phyloP scores from a whole-genome alignment of 2,329 filamentous ascomycete species.

The Penicillium sumatraense region DNA sequence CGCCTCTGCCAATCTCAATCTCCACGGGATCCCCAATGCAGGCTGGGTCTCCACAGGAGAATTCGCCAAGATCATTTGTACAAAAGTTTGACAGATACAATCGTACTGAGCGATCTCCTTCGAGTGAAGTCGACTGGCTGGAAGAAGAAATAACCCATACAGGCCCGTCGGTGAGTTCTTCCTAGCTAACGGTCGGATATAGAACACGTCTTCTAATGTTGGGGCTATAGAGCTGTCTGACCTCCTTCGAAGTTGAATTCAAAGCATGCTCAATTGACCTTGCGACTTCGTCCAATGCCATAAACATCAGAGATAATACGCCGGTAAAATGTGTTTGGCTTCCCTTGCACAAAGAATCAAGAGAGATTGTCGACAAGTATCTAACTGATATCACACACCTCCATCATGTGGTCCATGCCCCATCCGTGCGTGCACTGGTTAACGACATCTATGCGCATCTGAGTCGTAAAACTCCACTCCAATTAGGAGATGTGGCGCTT shows the following conservation, averaged over 20 bases:
- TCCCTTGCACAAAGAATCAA: slow-evolving; percentile 39
- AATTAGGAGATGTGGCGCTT: slow-evolving; percentile 32
- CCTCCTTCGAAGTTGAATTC: slow-evolving; percentile 15
- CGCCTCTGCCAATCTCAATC: background rate
- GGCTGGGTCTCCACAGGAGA: background rate
- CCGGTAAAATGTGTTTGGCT: slow-evolving; percentile 36
- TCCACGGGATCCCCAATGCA: slow-evolving; percentile 1
- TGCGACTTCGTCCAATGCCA: background rate
- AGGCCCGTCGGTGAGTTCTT: slow-evolving; percentile 9
- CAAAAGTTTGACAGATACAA: background rate
- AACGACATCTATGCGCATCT: slow-evolving; percentile 35
- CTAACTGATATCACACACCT: slow-evolving; percentile 36
- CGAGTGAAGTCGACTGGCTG: slow-evolving; percentile 17
- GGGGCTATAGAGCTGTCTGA: slow-evolving; percentile 2
- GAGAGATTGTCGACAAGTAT: slow-evolving; percentile 38
- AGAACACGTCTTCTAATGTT: background rate
- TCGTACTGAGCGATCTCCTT: slow-evolving; percentile 1
- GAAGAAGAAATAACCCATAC: slow-evolving; percentile 20
- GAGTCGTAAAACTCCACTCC: slow-evolving; percentile 12
- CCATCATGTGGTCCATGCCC: slow-evolving; percentile 41
- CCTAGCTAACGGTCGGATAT: background rate
- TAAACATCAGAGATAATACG: background rate
- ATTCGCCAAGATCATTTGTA: background rate
- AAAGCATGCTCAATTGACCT: slow-evolving; percentile 15
- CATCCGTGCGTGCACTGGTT: slow-evolving; percentile 31